A percentile compares a stretch with the other conserved stretches of the same genome.
Conservation (phyloP, 805 yeast genomes). For the Priceomyces carsonii region DNA sequence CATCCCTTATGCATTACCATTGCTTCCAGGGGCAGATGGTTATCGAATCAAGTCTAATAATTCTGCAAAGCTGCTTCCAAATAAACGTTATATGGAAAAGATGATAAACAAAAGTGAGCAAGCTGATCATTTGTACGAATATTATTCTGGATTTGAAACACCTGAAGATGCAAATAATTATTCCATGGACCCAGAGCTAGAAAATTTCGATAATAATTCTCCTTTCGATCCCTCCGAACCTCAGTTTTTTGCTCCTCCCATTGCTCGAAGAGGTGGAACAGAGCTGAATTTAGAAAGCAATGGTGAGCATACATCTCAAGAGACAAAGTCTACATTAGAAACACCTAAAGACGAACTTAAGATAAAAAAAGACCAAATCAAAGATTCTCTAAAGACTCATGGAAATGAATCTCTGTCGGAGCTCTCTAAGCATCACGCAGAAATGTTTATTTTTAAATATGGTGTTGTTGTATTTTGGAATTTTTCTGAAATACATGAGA, state of each 20-base stretch:
- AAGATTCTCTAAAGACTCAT: not conserved
- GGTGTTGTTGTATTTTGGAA: conserved; percentile 99
- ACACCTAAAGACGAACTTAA: conserved; percentile 1
- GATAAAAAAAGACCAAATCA: not conserved
- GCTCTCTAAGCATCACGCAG: conserved; percentile 67
- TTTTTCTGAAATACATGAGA: conserved; percentile 88
- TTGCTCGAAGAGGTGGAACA: conserved; percentile 20
- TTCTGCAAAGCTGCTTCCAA: conserved; percentile 43
- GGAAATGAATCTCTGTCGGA: conserved; percentile 22
- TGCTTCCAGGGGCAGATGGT: conserved; percentile 81
- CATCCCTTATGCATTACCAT: conserved; percentile 84
- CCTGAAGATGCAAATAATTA: conserved; percentile 55
- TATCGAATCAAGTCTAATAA: conserved; percentile 73
- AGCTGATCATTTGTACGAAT: conserved; percentile 89
- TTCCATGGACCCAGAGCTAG: conserved; percentile 46
- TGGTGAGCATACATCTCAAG: conserved; percentile 4
- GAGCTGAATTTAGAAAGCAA: conserved; percentile 12
- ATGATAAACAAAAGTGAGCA: conserved; percentile 80
- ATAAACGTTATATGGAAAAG: conserved; percentile 63
- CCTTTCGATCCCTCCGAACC: conserved; percentile 92
- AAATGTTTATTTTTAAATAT: conserved; percentile 83
- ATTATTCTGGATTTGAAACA: conserved; percentile 77
- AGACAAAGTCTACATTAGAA: not conserved
- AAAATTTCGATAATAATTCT: conserved; percentile 46
- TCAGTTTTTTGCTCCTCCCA: conserved; percentile 69